Conservation (phyloP, 129 eudicot genomes). For the Chrysanthemum lavandulifolium region DNA sequence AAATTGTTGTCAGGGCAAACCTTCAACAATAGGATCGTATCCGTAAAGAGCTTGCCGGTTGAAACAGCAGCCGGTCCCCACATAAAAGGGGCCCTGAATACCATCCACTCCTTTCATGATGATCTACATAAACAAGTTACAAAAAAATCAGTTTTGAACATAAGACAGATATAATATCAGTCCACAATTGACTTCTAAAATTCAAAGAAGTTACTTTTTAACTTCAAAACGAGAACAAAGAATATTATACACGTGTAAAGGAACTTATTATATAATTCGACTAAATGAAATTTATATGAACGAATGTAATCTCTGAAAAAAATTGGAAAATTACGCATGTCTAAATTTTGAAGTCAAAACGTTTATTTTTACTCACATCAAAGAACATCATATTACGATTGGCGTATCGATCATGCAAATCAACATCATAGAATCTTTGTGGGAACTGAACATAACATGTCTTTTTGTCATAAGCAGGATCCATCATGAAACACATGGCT, state of each 20-base stretch:
- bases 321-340: background rate
- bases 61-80: constrained; percentile 96
- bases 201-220: too few relatives aligned
- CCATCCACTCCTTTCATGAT: constrained; percentile 92
- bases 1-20: constrained; percentile 20
- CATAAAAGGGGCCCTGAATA: constrained; percentile 89
- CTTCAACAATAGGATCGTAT: constrained; percentile 79
- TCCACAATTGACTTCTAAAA: background rate
- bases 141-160: background rate
- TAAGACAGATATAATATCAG: background rate
- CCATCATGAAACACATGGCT: constrained; percentile 96
- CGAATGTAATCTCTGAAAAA: too few relatives aligned
- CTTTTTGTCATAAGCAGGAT: constrained; percentile 69
- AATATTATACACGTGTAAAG: too few relatives aligned
- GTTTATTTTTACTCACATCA: constrained; percentile 42
- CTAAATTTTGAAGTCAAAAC: background rate
- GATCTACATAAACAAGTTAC: constrained; percentile 43
- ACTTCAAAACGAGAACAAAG: too few relatives aligned
- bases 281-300: too few relatives aligned
- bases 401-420: constrained; percentile 82
- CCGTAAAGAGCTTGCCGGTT: constrained; percentile 86
- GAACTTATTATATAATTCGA: too few relatives aligned
- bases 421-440: constrained; percentile 82
- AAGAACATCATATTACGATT: constrained; percentile 80
- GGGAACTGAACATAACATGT: constrained; percentile 85